A percentile compares a stretch with the other conserved stretches of the same genome.
Conservation (phyloP, 495 filamentous ascomycete species). For the Podospora pseudopauciseta region DNA sequence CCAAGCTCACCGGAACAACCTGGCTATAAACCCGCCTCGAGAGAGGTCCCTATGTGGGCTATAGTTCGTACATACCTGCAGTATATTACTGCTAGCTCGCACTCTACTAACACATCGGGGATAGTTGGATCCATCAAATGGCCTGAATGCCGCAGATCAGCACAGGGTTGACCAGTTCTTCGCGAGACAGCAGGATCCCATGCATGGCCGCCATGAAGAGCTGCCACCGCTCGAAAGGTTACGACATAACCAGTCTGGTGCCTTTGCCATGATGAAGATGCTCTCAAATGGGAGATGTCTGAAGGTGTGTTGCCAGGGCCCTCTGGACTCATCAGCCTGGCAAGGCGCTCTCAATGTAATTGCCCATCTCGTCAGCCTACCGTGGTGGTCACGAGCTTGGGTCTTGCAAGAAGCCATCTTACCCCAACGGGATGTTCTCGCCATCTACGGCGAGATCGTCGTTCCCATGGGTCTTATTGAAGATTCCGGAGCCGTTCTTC, state of each 20-base stretch:
- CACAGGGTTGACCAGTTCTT: background rate
- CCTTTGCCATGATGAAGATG: conserved; percentile 11
- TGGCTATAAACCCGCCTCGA: background rate
- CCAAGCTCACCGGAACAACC: background rate
- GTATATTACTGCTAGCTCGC: background rate
- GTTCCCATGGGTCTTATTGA: conserved; percentile 1
- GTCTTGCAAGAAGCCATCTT: background rate
- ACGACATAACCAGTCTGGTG: background rate
- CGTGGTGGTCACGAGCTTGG: background rate
- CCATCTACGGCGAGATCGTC: conserved; percentile 7
- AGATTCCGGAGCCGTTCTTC: conserved; percentile 5
- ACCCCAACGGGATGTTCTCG: background rate
- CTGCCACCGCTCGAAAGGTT: background rate
- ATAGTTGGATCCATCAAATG: background rate
- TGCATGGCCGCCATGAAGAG: background rate
- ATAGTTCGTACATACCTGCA: background rate
- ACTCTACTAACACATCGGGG: background rate
- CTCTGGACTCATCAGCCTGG: background rate
- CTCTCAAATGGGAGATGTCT: conserved; percentile 6
- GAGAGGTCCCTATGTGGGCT: background rate
- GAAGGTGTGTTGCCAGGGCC: background rate
- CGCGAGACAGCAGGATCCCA: background rate
- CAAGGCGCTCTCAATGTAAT: background rate
- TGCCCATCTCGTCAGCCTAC: background rate
- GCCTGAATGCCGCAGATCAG: background rate